Evolutionary conservation across 345 rosid species (phyloP).

Genomic region (Mercurialis annua): DNA sequence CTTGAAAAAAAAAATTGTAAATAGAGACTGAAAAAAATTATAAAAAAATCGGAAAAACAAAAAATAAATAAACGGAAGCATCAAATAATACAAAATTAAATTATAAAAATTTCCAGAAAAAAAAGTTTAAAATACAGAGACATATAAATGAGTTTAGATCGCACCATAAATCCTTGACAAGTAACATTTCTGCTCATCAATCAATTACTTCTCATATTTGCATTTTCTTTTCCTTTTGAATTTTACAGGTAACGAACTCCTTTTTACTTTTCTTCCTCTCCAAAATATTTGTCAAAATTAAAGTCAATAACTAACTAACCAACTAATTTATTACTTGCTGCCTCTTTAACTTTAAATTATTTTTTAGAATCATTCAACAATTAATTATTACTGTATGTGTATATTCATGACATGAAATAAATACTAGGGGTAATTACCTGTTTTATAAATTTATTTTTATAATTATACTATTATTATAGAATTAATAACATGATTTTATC

Average conservation of each 20-base stretch:
- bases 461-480: too few species aligned
- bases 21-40: too few species aligned
- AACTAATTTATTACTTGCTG: not conserved
- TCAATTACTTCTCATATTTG: not conserved
- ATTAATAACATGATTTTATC: too few species aligned
- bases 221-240: not conserved
- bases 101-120: not conserved
- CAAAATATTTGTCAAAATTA: not conserved
- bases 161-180: slow-evolving; percentile 11
- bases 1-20: too few species aligned
- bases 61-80: not conserved
- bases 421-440: too few species aligned
- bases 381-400: too few species aligned
- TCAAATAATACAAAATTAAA: not conserved
- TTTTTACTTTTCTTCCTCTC: not conserved
- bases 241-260: not conserved
- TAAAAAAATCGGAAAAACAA: too few species aligned
- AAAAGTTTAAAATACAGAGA: too few species aligned
- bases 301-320: slow-evolving; percentile 14
- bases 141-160: too few species aligned
- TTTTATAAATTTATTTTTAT: too few species aligned
- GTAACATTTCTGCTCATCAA: not conserved
- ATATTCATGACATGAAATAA: too few species aligned
- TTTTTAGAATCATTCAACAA: too few species aligned
- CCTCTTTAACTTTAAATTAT: not conserved